Evolutionary conservation across 768 basidiomycete species (phyloP), one percentile per base, ranked within the genome.

Genomic region (Lentinula sp.): DNA sequence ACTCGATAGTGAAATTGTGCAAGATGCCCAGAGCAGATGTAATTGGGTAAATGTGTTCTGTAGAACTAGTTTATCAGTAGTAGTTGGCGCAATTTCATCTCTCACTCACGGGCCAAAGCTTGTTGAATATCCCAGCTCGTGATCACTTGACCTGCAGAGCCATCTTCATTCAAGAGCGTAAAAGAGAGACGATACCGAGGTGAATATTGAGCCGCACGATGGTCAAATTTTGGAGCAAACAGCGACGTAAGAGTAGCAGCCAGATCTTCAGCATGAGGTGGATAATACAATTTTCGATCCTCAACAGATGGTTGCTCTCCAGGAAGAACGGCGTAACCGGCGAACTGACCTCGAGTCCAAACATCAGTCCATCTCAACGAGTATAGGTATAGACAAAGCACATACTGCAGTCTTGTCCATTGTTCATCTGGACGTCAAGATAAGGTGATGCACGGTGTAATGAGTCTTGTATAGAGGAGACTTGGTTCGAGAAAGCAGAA

Each of bases 1-100:
- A 96, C 76, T 98, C 95, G 48, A 98, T 80, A 2, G 90, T 95
- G 69, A 95, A 93, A 68, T 95, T 93, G 77, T 98, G 93, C 16
- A 98, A 73, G 15, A 78, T 71, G 2, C 76, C 75, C 4, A 98
- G 76, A 36, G 81, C 75, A 13, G 78, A 69, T 9, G 92, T 71
- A 8, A 90, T 76, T 0, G 94, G 92, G 8, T 76, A 71, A 28
- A 98, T 73, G 70, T 90, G 84, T 33, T 76, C 95, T 98, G 67
- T 13, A 55, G 28, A 57, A 57, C 51, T 41, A 54, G 23, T n/a
- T 41, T 16, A 59, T 46, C 20, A 60, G 16, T 9, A 20, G 42
- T n/a, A 43, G 5, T 3, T 16, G 35, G 2, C 28, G 28, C 28
- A 28, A 28, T 18, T 32, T 41, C 37, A 36, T 33, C 33, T 20